Base-by-base conservation (phyloP, 192 early-diverging fungal genomes). In the Coemansia sp. region DNA sequence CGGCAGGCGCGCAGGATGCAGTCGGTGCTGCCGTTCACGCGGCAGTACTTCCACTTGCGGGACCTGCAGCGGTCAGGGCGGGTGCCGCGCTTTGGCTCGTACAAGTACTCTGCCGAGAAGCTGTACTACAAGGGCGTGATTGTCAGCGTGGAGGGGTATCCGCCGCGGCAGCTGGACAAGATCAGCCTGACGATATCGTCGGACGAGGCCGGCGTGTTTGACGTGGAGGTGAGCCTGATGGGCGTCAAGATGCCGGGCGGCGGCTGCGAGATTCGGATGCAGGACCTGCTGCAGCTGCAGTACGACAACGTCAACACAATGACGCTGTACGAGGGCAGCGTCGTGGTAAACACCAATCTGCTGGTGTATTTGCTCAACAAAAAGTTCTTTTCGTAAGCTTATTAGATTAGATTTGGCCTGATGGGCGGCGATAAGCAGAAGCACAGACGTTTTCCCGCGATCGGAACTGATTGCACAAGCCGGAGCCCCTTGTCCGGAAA, bases 331-430 rank as follows among this genome's bases (percentile, higher is more conserved):
- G 96, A 96, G 65, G 88, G 89, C 39, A 86, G 89, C 43, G 88
- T 85, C 15, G 94, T 92, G 55, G 91, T 98, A 42, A 99, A 99
- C 75, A 87, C 97, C 31, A 97, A 99, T 62, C 62, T 99, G 57
- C 80, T 99, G 46, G 88, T 97, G 35, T 97, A 87, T 67, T 72
- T 99, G 21, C 87, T 99, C 61, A 99, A 99, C 85, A 97, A 97
- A 72, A 96, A 97, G 87, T 99, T 82, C 47, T 79, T 72, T 28
- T 57, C 66, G 5, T 82, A 59, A 38, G 20, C 15, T 40, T 15
- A 37, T 41, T 46, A 3, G 19, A 55, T 58, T 30, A 33, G 4
- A n/a, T 30, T 26, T 42, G 11, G 18, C 11, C 14, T 50, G 14
- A 13, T 50, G 33, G 33, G 33, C 33, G 33, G 6, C 33, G 33